A percentile compares a stretch with the other conserved stretches of the same genome.
These are phyloP conservation scores for Knoxia roxburghii DNA, from an alignment of 257 asterid species.

Conservation along the genomic window DNA sequence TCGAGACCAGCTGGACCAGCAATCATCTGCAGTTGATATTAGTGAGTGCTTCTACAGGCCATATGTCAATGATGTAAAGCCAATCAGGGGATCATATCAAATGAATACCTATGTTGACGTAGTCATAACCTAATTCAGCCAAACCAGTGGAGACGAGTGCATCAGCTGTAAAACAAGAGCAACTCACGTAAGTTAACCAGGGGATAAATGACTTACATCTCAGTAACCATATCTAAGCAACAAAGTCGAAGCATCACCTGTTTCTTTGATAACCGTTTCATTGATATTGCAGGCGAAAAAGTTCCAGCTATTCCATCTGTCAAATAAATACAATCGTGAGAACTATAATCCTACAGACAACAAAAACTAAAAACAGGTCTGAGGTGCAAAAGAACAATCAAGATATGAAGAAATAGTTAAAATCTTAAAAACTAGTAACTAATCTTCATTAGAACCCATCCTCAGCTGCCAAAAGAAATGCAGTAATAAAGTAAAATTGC, in stretches of 20 bases:
- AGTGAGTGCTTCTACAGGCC: slow-evolving; percentile 17
- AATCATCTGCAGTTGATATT: slow-evolving; percentile 65
- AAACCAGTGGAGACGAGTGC: slow-evolving; percentile 83
- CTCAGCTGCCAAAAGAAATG: neutral
- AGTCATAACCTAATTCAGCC: slow-evolving; percentile 72
- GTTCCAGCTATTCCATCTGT: slow-evolving; percentile 97
- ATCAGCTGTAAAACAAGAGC: slow-evolving; percentile 55
- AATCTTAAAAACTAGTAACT: too few species aligned
- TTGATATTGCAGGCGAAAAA: slow-evolving; percentile 81
- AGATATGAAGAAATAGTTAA: neutral
- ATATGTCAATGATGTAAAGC: slow-evolving; percentile 2
- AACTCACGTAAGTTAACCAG: slow-evolving; percentile 9
- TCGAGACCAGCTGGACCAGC: slow-evolving; percentile 70
- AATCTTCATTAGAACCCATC: neutral
- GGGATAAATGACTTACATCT: neutral
- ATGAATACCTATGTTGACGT: slow-evolving; percentile 71
- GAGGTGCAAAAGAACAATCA: slow-evolving; percentile 13
- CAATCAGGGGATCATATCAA: slow-evolving; percentile 8
- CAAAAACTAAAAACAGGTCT: neutral
- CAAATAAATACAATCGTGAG: slow-evolving; percentile 6
- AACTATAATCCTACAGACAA: neutral
- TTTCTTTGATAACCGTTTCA: slow-evolving; percentile 82
- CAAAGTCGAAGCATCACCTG: slow-evolving; percentile 45
- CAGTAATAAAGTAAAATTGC: neutral
- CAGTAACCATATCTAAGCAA: slow-evolving; percentile 12